phyloP scores from a whole-genome alignment of 192 early-diverging fungal species.

The Rhizophagus sp. region DNA sequence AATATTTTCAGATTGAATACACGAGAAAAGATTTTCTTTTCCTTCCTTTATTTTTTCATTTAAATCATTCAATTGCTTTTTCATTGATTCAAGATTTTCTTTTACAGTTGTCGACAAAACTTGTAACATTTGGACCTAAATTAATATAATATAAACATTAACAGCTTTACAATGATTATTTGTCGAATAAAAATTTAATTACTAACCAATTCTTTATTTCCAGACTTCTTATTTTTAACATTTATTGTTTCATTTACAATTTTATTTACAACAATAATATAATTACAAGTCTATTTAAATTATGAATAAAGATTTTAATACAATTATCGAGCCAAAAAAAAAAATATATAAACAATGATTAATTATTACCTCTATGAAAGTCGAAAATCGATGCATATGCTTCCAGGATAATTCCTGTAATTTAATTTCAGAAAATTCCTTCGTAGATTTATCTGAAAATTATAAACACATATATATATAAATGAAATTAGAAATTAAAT shows the following conservation, averaged over 20 bases:
- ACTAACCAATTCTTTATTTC: conserved; percentile 13
- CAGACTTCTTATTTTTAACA: conserved; percentile 17
- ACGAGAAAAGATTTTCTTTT: background rate
- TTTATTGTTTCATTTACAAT: background rate
- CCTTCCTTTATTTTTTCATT: background rate
- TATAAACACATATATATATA: background rate
- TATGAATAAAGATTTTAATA: background rate
- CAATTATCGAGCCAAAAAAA: background rate
- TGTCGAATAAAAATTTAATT: background rate
- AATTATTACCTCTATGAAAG: conserved; percentile 17
- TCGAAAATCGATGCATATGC: conserved; percentile 1
- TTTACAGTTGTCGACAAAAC: background rate
- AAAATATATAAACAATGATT: background rate
- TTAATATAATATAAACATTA: background rate
- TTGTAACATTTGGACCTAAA: background rate
- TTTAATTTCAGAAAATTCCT: background rate
- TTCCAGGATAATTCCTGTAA: conserved; percentile 15
- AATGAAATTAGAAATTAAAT: background rate
- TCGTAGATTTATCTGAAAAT: background rate
- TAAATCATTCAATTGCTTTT: background rate
- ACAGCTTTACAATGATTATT: background rate
- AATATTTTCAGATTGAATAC: background rate
- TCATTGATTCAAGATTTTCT: background rate
- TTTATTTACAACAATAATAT: background rate
- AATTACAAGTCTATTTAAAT: conserved; percentile 2